Percentiles rank a stretch among this genome's conserved stretches.
Conservation (phyloP, 2,329 filamentous ascomycete species). For the Amesomyces nigricolor region DNA sequence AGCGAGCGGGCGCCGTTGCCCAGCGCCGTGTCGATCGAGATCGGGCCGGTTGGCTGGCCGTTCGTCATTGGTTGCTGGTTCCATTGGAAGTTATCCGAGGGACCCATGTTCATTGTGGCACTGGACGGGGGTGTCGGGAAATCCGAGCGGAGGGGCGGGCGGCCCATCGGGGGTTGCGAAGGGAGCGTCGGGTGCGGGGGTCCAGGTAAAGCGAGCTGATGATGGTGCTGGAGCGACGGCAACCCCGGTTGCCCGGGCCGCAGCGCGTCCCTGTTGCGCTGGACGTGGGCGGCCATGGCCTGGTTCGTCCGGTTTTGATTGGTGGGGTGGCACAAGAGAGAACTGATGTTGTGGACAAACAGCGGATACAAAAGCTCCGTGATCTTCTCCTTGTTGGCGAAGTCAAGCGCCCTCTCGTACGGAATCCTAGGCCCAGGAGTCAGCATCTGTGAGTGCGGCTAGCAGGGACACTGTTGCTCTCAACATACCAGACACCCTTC, state of each 20-base stretch:
- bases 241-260: constrained; percentile 52
- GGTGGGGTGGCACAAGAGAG: constrained; percentile 85
- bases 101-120: constrained; percentile 75
- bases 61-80: constrained; percentile 56
- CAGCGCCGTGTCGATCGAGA: constrained; percentile 75
- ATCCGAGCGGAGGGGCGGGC: constrained; percentile 74
- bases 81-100: constrained; percentile 79
- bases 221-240: constrained; percentile 62
- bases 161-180: constrained; percentile 64
- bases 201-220: constrained; percentile 54
- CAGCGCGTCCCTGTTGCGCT: constrained; percentile 67
- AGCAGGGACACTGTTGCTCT: too few species aligned
- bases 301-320: constrained; percentile 78
- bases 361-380: constrained; percentile 91
- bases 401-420: constrained; percentile 93
- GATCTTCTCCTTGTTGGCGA: constrained; percentile 99
- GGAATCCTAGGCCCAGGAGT: constrained; percentile 65
- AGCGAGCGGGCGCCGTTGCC: constrained; percentile 79
- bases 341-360: constrained; percentile 95
- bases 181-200: constrained; percentile 47
- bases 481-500: constrained; percentile 81
- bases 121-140: constrained; percentile 93
- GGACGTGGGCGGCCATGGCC: constrained; percentile 73
- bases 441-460: constrained; percentile 2
- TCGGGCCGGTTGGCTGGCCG: constrained; percentile 59